A percentile compares a stretch with the other conserved stretches of the same genome.
These are phyloP conservation scores for Lactarius vividus DNA, from an alignment of 768 basidiomycete species.

Conservation along the genomic window DNA sequence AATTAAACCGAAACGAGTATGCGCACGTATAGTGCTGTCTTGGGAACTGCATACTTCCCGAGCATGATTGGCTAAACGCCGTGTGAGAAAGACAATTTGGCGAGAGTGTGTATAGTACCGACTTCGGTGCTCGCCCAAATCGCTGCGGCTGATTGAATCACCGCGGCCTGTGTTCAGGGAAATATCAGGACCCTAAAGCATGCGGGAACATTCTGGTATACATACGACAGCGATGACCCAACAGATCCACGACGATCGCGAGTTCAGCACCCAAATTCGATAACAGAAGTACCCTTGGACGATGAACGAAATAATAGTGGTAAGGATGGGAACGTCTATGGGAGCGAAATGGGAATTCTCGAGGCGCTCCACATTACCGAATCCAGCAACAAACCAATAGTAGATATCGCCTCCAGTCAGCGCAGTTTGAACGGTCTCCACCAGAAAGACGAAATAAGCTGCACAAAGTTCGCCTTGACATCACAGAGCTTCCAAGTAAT, in stretches of 20 bases:
- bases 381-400: not conserved
- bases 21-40: not conserved
- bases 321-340: not conserved
- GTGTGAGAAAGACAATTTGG: not conserved
- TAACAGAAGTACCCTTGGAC: not conserved
- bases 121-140: not conserved
- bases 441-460: not conserved
- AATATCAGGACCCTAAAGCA: not conserved
- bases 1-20: not conserved
- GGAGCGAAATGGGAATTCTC: not conserved
- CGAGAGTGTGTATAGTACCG: not conserved
- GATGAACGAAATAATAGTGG: not conserved
- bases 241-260: not conserved
- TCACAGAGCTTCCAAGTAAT: not conserved
- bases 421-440: not conserved
- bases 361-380: not conserved
- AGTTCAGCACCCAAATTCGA: not conserved
- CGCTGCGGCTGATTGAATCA: not conserved
- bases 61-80: not conserved
- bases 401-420: not conserved
- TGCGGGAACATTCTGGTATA: not conserved
- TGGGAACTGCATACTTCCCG: not conserved
- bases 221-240: not conserved
- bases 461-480: not conserved
- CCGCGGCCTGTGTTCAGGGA: not conserved